Percentiles rank a stretch among this genome's conserved stretches.
These are phyloP conservation scores for Puccinia sorghi DNA, from an alignment of 1,284 basidiomycete species.

Conservation along the genomic window DNA sequence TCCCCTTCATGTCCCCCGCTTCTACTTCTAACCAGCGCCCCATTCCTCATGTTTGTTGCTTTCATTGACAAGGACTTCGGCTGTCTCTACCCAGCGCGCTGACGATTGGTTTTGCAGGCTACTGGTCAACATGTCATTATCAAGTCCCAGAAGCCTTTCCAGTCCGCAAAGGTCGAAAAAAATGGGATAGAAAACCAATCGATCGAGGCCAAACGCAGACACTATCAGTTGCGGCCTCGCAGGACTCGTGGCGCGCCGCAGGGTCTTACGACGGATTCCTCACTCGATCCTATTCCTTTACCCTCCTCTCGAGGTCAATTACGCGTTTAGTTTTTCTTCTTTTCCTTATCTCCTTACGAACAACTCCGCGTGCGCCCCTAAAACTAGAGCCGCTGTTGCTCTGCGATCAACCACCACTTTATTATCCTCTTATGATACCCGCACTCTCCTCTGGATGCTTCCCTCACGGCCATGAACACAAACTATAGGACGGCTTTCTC, in stretches of 20 bases:
- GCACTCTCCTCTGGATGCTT: neutral
- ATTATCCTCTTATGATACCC: neutral
- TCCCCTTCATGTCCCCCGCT: neutral
- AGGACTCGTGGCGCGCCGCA: neutral
- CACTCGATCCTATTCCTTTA: neutral
- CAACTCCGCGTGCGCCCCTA: neutral
- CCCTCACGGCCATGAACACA: neutral
- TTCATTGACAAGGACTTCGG: neutral
- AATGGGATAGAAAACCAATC: slow-evolving; percentile 3
- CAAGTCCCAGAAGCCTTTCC: neutral
- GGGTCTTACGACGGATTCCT: neutral
- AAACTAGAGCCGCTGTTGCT: neutral
- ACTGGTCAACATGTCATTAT: neutral
- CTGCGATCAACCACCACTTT: neutral
- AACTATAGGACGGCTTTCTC: neutral
- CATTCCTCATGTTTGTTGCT: slow-evolving; percentile 7
- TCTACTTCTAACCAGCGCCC: neutral
- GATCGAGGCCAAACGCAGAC: neutral
- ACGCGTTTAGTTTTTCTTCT: slow-evolving; percentile 1
- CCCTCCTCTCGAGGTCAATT: neutral
- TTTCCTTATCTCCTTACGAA: neutral
- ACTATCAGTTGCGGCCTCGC: neutral
- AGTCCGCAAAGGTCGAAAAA: slow-evolving; percentile 1
- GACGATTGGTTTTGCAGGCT: neutral
- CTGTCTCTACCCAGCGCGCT: neutral